Base-by-base conservation (phyloP, 2,329 filamentous ascomycete species). In the Neoscytalidium dimidiatum region DNA sequence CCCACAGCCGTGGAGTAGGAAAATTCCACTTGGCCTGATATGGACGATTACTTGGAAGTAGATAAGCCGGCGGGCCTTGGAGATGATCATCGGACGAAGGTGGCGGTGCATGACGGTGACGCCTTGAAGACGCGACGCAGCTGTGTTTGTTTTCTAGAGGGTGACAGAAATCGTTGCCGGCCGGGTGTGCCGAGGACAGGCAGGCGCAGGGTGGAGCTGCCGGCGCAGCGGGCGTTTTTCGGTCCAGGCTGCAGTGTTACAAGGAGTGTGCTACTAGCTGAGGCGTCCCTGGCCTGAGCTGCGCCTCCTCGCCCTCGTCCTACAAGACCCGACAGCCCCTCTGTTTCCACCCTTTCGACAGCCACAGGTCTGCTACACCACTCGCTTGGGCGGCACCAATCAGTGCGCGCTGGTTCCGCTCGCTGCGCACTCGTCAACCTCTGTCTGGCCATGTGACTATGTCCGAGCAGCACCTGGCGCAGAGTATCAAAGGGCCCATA, bases 401-500 rank as follows among this genome's bases (percentile, higher is more conserved):
- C 31, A 26, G 33, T 23, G 11, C 11, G 17, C 46, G 26, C 26
- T n/a, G 21, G 21, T 29, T 51, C 9, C 23, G 4, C 46, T 17
- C 21, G 14, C 49, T 33, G 49, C 19, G 31, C 38, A 14, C 8
- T 17, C 6, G 52, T n/a, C 21, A 17, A 26, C 48, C 26, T 14
- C 43, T 26, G 43, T 14, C 26, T 33, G 56, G 56, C 28, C 56
- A 60, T 60, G 56, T 35, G 41, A 60, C 28, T 21, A 60, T 60
- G 56, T 8, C 56, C 38, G 56, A 46, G 56, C 56, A 60, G 41
- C 56, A 46, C 28, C 56, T 28, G 38, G 56, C n/a, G 28, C 56
- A 31, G 41, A 60, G 43, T 17, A 46, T 11, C 41, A 46, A 26
- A 31, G 56, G 41, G 53, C 17, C 38, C 56, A 46, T 49, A 28